Evolutionary conservation across 371 early-diverging fungal genomes (phyloP), one percentile per base, ranked within the genome.

Genomic region (Syncephalastrum contaminatum): DNA sequence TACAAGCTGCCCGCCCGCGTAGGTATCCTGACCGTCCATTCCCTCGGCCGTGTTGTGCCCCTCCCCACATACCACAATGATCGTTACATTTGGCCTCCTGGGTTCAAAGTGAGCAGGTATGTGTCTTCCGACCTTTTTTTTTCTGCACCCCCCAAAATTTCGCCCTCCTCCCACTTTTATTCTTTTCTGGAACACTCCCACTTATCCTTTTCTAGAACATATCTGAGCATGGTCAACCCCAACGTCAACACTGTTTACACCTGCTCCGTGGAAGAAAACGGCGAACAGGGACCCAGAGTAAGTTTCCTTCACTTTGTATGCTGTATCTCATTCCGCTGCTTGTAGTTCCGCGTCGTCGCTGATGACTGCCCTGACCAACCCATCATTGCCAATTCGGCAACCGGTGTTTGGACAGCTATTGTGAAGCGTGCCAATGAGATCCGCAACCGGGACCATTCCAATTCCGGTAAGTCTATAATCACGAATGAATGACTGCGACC

Each of bases 1-100:
- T 82, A 87, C 42, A 83, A 84, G 22, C 66, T 94, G 42, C 95
- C 95, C 0, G 80, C 88, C 22, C 78, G 83, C 48, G 74, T 91
- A 3, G 95, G 94, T 4, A 85, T 90, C 27, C 69, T 92, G 7
- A 91, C 90, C 1, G 73, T 95, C 15, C 68, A 83, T 43, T 66
- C 60, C 19, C 76, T 92, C 12, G 96, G 96, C 5, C 72, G 65
- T 20, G 82, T 95, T 2, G 84, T 90, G 4, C 90, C 89, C 39
- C 80, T 88, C 6, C 84, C 88, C 20, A 75, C 83, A 2, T 96
- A 88, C 67, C 95, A 96, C 57, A 91, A 87, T 52, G 88, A 91
- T 52, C 86, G 93, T 6, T 94, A 96, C 56, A 92, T 96, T 39
- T 96, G 86, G 84, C 92, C 96, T 15, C 86, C 92, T 20, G 96